Evolutionary conservation across 2,329 filamentous ascomycete genomes (phyloP), one percentile per base, ranked within the genome.

Genomic region (Lachnellula occidentalis): DNA sequence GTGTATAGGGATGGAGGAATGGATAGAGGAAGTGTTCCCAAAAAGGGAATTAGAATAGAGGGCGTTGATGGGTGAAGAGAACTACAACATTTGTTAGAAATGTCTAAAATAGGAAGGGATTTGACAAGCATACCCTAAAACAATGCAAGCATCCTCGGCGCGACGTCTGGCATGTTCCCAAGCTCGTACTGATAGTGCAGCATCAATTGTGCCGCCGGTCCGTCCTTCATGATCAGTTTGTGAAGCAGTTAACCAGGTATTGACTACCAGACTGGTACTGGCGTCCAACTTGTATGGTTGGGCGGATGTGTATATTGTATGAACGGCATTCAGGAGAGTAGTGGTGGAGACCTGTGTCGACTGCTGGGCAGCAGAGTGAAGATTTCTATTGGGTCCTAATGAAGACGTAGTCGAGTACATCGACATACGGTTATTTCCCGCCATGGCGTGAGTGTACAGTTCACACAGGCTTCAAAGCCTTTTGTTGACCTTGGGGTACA

Each of bases 151-250:
- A 74, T 99, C 94, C 71, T 99, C 94, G 42, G 94, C 94, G 74
- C 94, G 83, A 58, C 94, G 85, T 63, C 92, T 83, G 54, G 94
- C 92, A 76, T 99, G 94, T 74, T 99, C 94, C 92, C 94, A 99
- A 2, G 92, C 91, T 69, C 90, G 83, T 50, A 83, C 78, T 15
- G 89, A 88, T 49, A 99, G 74, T 21, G 87, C 82, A 42, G 81
- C 74, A 72, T 99, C 94, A 42, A 97, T 82, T 7, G 88, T 91
- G 51, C 88, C 89, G 50, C 88, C 89, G 46, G 78, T 76, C 53
- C 81, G 78, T 37, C 87, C 88, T 65, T 90, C 82, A 2, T 82
- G 78, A 39, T 86, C 83, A 22, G 81, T 75, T 62, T 88, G 88
- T 27, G 83, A 79, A 17, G 90, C 89, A 3, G 90, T 95, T 51